Base-by-base conservation (phyloP, 768 basidiomycete species). In the Trametes cingulata region DNA sequence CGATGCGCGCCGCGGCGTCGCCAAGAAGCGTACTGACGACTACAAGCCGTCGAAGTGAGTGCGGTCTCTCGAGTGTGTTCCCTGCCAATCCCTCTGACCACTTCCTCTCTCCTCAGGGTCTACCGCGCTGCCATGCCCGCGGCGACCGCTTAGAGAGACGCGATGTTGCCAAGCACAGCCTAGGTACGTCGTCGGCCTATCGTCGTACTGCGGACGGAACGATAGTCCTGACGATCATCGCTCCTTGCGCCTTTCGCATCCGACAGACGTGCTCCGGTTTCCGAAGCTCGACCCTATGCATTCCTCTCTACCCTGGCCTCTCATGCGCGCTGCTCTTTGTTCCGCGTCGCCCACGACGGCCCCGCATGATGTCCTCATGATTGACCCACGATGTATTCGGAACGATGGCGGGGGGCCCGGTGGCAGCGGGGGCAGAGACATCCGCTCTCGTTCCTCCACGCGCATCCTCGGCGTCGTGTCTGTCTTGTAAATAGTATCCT, bases 1-100 rank as follows among this genome's bases (percentile, higher is more conserved):
- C 54, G 52, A 65, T 41, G 56, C 50, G 7, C 52, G 56, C 45
- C 49, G 50, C 46, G 61, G 45, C 17, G 46, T 45, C 12, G 49
- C 61, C 45, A 56, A 52, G 57, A 55, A 46, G 48, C 62, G 62
- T 20, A 51, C 53, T 12, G 58, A 53, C 33, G 22, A 58, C 20
- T 29, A 63, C 41, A 58, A 63, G 45, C 63, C 63, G 2, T 64
- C 63, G 40, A 60, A 60, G 63, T 64, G 40, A 60, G 63, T 57
- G 17, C 24, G 12, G 12, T 53, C 12, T 6, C 15, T 8, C 29
- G 13, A 19, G 25, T 12, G 2, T 17, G 13, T 15, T 22, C 10
- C 29, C 29, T 19, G 0, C 20, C 15, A 37, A 27, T 27, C n/a
- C 15, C 17, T 35, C 20, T 45, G 20, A 42, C 27, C n/a, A 25